Base-by-base conservation (phyloP, 2,329 filamentous ascomycete genomes). In the Cladosporium sp. region DNA sequence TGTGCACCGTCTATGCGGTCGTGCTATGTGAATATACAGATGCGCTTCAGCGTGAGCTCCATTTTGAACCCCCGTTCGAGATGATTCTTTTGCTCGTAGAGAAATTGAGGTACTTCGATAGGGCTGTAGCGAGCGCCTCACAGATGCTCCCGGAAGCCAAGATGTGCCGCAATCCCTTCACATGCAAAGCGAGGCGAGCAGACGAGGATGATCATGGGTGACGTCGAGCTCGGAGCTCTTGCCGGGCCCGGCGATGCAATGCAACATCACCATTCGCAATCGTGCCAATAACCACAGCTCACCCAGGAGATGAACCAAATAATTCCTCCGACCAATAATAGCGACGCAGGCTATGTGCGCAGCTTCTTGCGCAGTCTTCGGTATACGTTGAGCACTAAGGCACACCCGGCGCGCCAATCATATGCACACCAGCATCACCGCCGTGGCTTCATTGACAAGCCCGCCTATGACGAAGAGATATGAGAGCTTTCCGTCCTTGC, bases 181-280 rank as follows among this genome's bases (percentile, higher is more conserved):
- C 44, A 48, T 48, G 44, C 27, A 4, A 27, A 27, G 22, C 22
- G 22, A 27, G 22, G 22, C 4, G 22, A 27, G n/a, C 22, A 27
- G 22, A 9, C 44, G 36, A 32, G 15, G 44, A 40, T n/a, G 15
- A 30, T 47, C 32, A 24, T 24, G 44, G 38, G 44, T 48, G 44
- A 48, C 37, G 37, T 48, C 44, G 44, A 3, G 39, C 12, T n/a
- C 44, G 44, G 44, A 41, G 37, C 27, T 15, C 5, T 13, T 29
- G 3, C 44, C 44, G 44, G 13, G 24, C 44, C 27, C 22, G 30
- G 44, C 43, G 8, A 30, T 20, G 17, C 18, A 30, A 41, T 40
- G 37, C 44, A 40, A 48, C 44, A 48, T 40, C 44, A 32, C 34
- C 43, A 38, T 19, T 47, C 43, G 18, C 22, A 27, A 27, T 4